Conservation (phyloP, 1,284 basidiomycete genomes). For the Irpex sp. region DNA sequence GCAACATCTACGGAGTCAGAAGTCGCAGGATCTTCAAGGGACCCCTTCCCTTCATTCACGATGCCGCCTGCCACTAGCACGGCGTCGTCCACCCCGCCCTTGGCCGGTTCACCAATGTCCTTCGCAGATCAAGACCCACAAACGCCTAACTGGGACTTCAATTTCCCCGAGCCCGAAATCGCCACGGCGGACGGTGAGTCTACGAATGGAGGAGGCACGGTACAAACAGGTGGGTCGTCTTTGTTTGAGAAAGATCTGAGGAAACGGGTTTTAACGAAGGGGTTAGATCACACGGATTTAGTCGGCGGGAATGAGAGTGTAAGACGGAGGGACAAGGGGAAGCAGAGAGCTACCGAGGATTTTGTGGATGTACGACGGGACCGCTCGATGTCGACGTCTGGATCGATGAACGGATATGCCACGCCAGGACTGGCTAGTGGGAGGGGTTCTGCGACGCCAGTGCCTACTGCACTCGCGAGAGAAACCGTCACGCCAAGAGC, state of each 20-base stretch:
- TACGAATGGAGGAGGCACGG: not conserved
- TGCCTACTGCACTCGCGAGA: not conserved
- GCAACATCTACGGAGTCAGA: not conserved
- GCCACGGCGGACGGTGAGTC: conserved; percentile 4
- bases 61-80: not conserved
- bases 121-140: conserved; percentile 13
- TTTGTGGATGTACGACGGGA: not conserved
- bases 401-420: not conserved
- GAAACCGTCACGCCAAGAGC: not conserved
- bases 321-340: conserved; percentile 13
- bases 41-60: not conserved
- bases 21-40: not conserved
- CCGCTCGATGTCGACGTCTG: not conserved
- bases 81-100: conserved; percentile 13
- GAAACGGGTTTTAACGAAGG: conserved; percentile 14
- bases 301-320: not conserved
- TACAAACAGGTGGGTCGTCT: conserved; percentile 13
- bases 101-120: conserved; percentile 15
- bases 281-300: not conserved
- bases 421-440: not conserved
- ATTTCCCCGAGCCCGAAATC: conserved; percentile 15
- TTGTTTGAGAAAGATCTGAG: conserved; percentile 4
- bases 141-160: conserved; percentile 16
- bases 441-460: not conserved
- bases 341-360: conserved; percentile 4